Conservation (phyloP, 176 grass and related monocot species). For the Olyra latifolia region DNA sequence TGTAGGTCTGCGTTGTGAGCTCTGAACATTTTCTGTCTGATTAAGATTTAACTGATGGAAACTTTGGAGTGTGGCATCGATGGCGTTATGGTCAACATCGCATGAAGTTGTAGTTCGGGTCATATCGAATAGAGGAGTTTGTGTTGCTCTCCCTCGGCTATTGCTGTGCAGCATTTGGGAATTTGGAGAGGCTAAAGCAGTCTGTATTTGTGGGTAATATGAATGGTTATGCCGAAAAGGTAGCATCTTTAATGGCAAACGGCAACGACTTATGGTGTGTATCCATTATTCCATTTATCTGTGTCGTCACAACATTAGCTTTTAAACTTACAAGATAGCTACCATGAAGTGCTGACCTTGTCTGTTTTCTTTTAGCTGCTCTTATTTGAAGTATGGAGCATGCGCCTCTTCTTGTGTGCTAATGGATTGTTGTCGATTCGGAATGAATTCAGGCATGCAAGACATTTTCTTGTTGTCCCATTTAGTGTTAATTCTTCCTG, state of each 20-base stretch:
- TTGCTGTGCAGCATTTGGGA: neutral
- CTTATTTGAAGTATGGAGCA: neutral
- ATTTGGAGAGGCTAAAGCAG: neutral
- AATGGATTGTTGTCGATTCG: neutral
- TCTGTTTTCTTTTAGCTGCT: neutral
- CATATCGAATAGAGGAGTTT: neutral
- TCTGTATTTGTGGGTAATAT: neutral
- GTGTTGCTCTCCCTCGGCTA: neutral
- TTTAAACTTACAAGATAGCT: neutral
- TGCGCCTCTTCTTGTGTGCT: neutral
- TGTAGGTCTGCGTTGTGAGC: neutral
- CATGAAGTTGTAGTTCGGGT: neutral
- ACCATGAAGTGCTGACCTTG: neutral
- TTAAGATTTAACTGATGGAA: neutral
- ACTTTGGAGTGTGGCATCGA: neutral
- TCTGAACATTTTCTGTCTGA: neutral
- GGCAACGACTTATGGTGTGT: neutral
- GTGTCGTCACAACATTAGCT: neutral
- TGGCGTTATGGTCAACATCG: neutral
- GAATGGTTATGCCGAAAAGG: neutral
- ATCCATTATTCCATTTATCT: neutral
- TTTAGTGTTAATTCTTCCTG: neutral
- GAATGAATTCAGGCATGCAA: neutral
- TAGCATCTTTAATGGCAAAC: neutral
- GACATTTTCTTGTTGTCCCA: neutral